Evolutionary conservation across 352 stramenopile genomes (phyloP).

Genomic region (Globisporangium canariense): DNA sequence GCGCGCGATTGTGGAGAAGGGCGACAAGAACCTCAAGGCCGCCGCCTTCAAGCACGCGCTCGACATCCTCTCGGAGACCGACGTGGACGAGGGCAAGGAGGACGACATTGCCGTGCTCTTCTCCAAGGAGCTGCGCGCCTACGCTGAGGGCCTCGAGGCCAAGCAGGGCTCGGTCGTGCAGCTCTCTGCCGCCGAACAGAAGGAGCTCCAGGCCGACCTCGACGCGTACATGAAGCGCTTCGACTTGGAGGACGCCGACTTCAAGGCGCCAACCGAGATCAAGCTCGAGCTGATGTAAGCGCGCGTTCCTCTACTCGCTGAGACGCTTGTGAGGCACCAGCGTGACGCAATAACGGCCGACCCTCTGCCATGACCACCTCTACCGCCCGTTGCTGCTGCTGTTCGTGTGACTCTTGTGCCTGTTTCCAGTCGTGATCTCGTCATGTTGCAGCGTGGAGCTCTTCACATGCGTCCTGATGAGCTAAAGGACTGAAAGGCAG

Average conservation of each 20-base stretch:
- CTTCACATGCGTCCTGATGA: not conserved
- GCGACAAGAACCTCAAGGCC: conserved; percentile 84
- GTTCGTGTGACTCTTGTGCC: conserved; percentile 5
- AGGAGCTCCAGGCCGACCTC: conserved; percentile 77
- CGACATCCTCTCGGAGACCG: conserved; percentile 70
- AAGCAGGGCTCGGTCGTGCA: conserved; percentile 79
- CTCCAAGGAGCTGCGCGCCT: conserved; percentile 78
- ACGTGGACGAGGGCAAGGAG: conserved; percentile 75
- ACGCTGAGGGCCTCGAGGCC: conserved; percentile 64
- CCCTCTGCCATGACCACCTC: not conserved
- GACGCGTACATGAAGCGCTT: conserved; percentile 88
- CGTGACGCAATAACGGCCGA: not conserved
- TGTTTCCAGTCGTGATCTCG: not conserved
- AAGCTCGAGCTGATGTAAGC: conserved; percentile 86
- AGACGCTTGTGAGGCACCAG: not conserved
- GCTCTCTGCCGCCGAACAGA: conserved; percentile 74
- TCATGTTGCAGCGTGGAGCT: not conserved
- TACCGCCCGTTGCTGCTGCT: not conserved
- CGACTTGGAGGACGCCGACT: conserved; percentile 69
- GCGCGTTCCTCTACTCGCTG: not conserved
- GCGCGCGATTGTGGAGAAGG: conserved; percentile 64
- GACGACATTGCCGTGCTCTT: conserved; percentile 82
- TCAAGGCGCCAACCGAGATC: conserved; percentile 81
- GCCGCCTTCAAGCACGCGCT: conserved; percentile 83
- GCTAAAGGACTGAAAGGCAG: not conserved